These are phyloP conservation scores for Sporothrix luriei DNA, from an alignment of 2,329 filamentous ascomycete species.

Conservation along the genomic window DNA sequence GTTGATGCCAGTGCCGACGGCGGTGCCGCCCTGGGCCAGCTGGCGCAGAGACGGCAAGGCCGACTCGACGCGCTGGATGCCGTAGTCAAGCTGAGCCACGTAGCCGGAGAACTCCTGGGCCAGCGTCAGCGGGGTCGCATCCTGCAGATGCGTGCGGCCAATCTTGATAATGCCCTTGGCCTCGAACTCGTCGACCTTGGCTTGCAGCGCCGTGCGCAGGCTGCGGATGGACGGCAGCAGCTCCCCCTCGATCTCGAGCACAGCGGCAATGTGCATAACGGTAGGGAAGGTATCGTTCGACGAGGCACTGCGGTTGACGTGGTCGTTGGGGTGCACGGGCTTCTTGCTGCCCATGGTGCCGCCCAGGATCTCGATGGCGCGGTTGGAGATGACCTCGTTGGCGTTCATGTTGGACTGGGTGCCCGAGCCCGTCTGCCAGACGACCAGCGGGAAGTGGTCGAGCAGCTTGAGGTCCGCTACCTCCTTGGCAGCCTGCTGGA, in stretches of 20 bases:
- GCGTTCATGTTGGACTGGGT: conserved; percentile 99
- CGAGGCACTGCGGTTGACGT: conserved; percentile 98
- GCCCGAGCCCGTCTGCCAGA: conserved; percentile 98
- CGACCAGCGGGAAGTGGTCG: conserved; percentile 96
- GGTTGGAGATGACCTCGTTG: conserved; percentile 99
- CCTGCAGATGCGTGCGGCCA: conserved; percentile 94
- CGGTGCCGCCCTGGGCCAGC: conserved; percentile 92
- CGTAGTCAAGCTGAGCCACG: conserved; percentile 88
- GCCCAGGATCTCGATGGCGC: conserved; percentile 95
- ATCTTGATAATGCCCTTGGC: conserved; percentile 95
- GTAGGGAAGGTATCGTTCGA: conserved; percentile 99
- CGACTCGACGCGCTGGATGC: conserved; percentile 82
- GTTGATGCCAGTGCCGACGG: conserved; percentile 96
- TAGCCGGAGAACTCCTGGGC: conserved; percentile 98
- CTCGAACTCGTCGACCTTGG: conserved; percentile 86
- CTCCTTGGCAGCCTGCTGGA: conserved; percentile 91
- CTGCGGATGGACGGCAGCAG: conserved; percentile 81
- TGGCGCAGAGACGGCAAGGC: conserved; percentile 81
- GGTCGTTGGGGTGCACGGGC: conserved; percentile 98
- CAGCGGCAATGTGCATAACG: conserved; percentile 98
- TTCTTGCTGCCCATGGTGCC: conserved; percentile 95
- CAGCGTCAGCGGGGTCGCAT: conserved; percentile 91
- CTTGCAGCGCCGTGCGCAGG: conserved; percentile 80
- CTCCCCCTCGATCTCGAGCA: conserved; percentile 85
- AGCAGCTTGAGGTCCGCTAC: conserved; percentile 91